Evolutionary conservation across 176 grass and related monocot species (phyloP).

Genomic region (Aegilops bicornis): DNA sequence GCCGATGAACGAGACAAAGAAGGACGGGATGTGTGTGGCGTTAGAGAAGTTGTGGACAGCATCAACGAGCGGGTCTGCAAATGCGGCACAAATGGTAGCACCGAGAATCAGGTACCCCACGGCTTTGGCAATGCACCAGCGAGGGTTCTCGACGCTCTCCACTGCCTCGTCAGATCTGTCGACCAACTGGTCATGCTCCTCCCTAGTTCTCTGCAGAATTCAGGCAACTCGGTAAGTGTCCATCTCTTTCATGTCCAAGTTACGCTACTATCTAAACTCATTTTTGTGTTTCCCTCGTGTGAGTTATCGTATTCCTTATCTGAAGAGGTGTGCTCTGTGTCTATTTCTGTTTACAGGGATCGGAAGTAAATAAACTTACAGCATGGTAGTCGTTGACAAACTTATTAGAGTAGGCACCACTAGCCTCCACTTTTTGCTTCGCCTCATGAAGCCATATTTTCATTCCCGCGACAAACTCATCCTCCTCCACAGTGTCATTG

Average conservation of each 20-base stretch:
- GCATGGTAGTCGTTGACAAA: constrained; percentile 61
- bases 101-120: constrained; percentile 65
- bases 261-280: neutral
- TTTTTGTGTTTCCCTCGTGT: neutral
- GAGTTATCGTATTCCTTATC: neutral
- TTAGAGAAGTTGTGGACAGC: constrained; percentile 89
- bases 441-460: constrained; percentile 67
- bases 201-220: constrained; percentile 62
- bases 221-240: neutral
- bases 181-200: constrained; percentile 53
- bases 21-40: constrained; percentile 78
- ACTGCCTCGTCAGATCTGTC: constrained; percentile 67
- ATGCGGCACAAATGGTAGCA: constrained; percentile 63
- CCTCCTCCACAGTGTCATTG: constrained; percentile 46
- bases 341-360: neutral
- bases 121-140: constrained; percentile 62
- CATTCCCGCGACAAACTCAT: constrained; percentile 68
- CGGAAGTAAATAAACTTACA: constrained; percentile 28
- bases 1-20: constrained; percentile 94
- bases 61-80: constrained; percentile 93
- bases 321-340: neutral
- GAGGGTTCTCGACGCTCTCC: constrained; percentile 62
- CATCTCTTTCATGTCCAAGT: neutral
- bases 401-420: constrained; percentile 44
- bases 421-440: constrained; percentile 19